Evolutionary conservation across 108 stramenopile genomes (phyloP), one percentile per base, ranked within the genome.

Genomic region (Nitzschia sp.): DNA sequence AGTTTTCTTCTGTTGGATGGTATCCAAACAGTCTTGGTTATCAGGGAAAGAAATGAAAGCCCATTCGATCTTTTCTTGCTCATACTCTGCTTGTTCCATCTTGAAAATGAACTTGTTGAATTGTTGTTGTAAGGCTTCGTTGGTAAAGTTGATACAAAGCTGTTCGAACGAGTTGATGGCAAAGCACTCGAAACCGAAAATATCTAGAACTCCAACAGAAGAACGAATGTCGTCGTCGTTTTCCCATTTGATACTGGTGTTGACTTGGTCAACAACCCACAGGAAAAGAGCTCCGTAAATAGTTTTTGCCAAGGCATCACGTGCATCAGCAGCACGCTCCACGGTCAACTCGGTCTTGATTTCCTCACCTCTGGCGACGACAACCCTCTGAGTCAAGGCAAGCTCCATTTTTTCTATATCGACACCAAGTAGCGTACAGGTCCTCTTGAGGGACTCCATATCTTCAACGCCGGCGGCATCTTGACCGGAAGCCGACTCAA

Each of bases 41-140:
- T 98, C 98, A 10, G 97, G 96, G 71, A 97, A 98, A 14, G 80
- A 76, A 67, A 98, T 91, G 65, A 92, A 90, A 15, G 84, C 88
- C 88, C 94, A 95, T 65, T 80, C 80, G 79, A 95, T 95, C 41
- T 80, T 71, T 67, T 95, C 94, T 19, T 82, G 63, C 63, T 94
- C 89, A 76, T 99, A 99, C 77, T 96, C 95, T 63, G 90, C 92
- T 80, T 98, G 98, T 77, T 99, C 99, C 71, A 93, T 59, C 78
- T 97, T 98, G 90, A 99, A 99, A 41, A 99, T 97, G 67, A 95
- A 96, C 69, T 95, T 91, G 80, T 99, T 99, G 86, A 99, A 99
- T 78, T 98, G 97, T 71, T 98, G 97, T 83, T 99, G 99, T 50
- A 99, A 85, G 26, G 95, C 95, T 78, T 99, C 99, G 81, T 99